Evolutionary conservation across 1,284 basidiomycete species (phyloP).

Genomic region (Apiotrichum porosum): DNA sequence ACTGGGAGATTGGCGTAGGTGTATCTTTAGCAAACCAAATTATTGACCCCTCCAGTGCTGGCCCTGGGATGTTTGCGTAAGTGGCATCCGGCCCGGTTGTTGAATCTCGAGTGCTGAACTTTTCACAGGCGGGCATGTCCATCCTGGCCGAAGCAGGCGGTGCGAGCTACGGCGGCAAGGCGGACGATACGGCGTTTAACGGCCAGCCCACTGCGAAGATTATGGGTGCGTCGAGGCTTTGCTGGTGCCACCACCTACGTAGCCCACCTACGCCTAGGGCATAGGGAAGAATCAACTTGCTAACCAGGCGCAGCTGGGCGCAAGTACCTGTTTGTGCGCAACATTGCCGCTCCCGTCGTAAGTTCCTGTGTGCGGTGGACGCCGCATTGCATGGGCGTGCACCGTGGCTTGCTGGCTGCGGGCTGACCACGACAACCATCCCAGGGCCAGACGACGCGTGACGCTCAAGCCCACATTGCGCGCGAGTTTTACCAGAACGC

Average conservation of each 20-base stretch:
- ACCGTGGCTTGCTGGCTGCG: too few species aligned
- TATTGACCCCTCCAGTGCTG: conserved; percentile 39
- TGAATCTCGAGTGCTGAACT: conserved; percentile 3
- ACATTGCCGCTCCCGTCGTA: conserved; percentile 23
- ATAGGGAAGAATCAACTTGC: too few species aligned
- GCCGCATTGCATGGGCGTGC: too few species aligned
- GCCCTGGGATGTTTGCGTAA: conserved; percentile 85
- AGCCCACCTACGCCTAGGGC: neutral
- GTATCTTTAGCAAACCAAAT: neutral
- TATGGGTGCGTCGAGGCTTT: conserved; percentile 45
- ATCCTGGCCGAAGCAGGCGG: conserved; percentile 88
- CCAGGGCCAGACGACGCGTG: conserved; percentile 57
- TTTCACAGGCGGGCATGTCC: conserved; percentile 69
- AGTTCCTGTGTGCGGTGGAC: too few species aligned
- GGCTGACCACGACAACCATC: neutral
- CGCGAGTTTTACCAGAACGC: conserved; percentile 78
- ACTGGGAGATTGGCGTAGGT: conserved; percentile 75
- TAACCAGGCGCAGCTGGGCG: conserved; percentile 56
- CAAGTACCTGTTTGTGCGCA: conserved; percentile 74
- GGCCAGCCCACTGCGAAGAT: conserved; percentile 57
- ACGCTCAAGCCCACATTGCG: conserved; percentile 74
- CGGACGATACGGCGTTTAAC: conserved; percentile 5
- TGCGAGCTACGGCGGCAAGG: conserved; percentile 65
- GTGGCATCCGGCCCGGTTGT: conserved; percentile 30
- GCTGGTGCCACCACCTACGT: too few species aligned